Percentiles rank a stretch among this genome's conserved stretches.
Conservation (phyloP, 192 early-diverging fungal genomes). For the Irineochytrium annulatum region DNA sequence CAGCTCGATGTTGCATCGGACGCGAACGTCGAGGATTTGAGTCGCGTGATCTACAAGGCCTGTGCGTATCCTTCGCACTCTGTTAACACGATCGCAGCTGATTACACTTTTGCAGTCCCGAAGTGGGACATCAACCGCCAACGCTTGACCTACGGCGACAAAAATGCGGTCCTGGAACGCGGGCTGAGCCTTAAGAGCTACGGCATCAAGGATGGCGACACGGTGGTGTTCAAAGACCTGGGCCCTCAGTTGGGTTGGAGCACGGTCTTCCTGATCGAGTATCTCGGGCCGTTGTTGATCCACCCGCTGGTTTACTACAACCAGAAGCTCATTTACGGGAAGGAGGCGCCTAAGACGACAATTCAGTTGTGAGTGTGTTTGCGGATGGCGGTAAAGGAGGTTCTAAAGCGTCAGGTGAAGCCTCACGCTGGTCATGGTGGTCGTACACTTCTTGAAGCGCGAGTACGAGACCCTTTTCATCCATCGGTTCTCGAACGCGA, state of each 20-base stretch:
- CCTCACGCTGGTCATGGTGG: conserved; percentile 59
- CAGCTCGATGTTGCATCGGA: too few species aligned
- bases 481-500: conserved; percentile 88
- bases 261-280: conserved; percentile 91
- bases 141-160: conserved; percentile 66
- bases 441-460: conserved; percentile 88
- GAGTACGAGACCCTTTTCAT: conserved; percentile 91
- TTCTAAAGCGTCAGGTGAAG: conserved; percentile 31
- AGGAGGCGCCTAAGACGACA: conserved; percentile 53
- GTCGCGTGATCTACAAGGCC: too few species aligned
- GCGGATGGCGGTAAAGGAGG: background rate
- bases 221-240: conserved; percentile 31
- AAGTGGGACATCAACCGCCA: conserved; percentile 75
- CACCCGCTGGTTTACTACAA: conserved; percentile 84
- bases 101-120: too few species aligned
- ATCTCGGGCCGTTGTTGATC: conserved; percentile 82
- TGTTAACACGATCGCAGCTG: too few species aligned
- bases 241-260: conserved; percentile 92
- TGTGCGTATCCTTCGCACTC: too few species aligned
- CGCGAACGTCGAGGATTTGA: too few species aligned
- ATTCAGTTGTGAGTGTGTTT: conserved; percentile 54
- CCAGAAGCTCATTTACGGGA: conserved; percentile 64
- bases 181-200: conserved; percentile 57
- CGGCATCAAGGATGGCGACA: conserved; percentile 59
- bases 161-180: conserved; percentile 51